phyloP scores from a whole-genome alignment of 2,329 filamentous ascomycete genomes.

The Aureobasidium namibiae region DNA sequence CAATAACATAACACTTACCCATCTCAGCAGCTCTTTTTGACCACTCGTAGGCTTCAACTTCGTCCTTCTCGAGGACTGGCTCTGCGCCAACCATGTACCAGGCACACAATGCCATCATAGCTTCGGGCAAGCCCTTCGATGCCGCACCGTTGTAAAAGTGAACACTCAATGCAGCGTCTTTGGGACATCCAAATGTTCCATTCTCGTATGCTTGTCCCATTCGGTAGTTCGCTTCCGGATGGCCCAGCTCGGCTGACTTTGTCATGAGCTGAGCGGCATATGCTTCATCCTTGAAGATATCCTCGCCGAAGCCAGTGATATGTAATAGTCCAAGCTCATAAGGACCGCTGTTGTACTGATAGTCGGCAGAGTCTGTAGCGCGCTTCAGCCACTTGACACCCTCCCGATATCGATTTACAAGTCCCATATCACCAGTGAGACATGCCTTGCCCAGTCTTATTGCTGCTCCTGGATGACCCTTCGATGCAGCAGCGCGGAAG shows the following conservation, averaged over 20 bases:
- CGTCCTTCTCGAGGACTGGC: constrained; percentile 86
- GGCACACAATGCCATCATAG: constrained; percentile 97
- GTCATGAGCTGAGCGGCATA: constrained; percentile 94
- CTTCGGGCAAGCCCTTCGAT: constrained; percentile 69
- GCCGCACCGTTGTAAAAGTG: constrained; percentile 96
- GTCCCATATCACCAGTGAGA: constrained; percentile 77
- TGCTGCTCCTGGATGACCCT: constrained; percentile 92
- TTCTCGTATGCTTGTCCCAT: constrained; percentile 98
- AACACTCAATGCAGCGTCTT: constrained; percentile 85
- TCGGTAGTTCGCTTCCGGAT: constrained; percentile 75
- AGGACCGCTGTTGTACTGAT: constrained; percentile 85
- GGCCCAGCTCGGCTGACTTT: constrained; percentile 83
- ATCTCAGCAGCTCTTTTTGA: constrained; percentile 75
- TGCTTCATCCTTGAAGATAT: constrained; percentile 81
- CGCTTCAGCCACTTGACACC: constrained; percentile 95
- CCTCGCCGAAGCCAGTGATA: constrained; percentile 86
- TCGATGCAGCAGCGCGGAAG: constrained; percentile 80
- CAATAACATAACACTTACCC: constrained; percentile 52
- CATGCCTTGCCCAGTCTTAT: constrained; percentile 86
- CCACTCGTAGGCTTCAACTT: constrained; percentile 96
- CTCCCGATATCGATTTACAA: constrained; percentile 76
- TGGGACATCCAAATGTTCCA: constrained; percentile 75
- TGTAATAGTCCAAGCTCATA: constrained; percentile 86
- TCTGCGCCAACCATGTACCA: constrained; percentile 98
- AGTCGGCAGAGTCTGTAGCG: constrained; percentile 79